Evolutionary conservation across 805 yeast genomes (phyloP).

Genomic region (Yamadazyma laniorum): DNA sequence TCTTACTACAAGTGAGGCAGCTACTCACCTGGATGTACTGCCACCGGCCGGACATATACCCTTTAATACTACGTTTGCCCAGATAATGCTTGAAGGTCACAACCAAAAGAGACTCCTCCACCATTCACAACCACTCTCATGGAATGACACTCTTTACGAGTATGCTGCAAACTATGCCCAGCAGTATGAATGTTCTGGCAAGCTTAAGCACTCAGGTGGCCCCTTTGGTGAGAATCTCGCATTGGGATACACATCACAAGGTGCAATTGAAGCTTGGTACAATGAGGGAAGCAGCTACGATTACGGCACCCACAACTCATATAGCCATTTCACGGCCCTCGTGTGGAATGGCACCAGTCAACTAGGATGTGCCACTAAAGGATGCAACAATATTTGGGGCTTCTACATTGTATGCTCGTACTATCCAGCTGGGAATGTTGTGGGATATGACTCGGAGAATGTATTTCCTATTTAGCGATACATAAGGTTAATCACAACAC

Average conservation of each 20-base stretch:
- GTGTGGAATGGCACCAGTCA: conserved; percentile 34
- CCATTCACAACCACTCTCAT: conserved; percentile 25
- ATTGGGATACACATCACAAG: conserved; percentile 31
- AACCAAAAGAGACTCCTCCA: conserved; percentile 31
- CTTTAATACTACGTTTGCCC: conserved; percentile 7
- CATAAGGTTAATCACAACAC: neutral
- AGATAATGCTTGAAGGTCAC: conserved; percentile 21
- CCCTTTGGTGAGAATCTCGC: conserved; percentile 41
- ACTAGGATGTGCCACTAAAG: conserved; percentile 35
- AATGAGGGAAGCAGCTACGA: conserved; percentile 30
- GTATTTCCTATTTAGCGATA: conserved; percentile 19
- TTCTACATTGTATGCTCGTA: conserved; percentile 40
- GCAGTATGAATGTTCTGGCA: conserved; percentile 34
- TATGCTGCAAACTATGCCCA: conserved; percentile 34
- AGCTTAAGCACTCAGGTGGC: conserved; percentile 34
- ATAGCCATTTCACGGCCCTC: conserved; percentile 40
- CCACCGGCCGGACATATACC: neutral
- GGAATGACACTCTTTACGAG: conserved; percentile 30
- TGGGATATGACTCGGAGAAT: conserved; percentile 23
- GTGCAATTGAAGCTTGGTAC: conserved; percentile 42
- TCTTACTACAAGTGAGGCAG: neutral
- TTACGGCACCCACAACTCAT: conserved; percentile 25
- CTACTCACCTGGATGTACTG: neutral
- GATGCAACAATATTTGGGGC: conserved; percentile 33
- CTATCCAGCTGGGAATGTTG: conserved; percentile 30